Evolutionary conservation across 1,284 basidiomycete species (phyloP).

Genomic region (Vanrija sp.): DNA sequence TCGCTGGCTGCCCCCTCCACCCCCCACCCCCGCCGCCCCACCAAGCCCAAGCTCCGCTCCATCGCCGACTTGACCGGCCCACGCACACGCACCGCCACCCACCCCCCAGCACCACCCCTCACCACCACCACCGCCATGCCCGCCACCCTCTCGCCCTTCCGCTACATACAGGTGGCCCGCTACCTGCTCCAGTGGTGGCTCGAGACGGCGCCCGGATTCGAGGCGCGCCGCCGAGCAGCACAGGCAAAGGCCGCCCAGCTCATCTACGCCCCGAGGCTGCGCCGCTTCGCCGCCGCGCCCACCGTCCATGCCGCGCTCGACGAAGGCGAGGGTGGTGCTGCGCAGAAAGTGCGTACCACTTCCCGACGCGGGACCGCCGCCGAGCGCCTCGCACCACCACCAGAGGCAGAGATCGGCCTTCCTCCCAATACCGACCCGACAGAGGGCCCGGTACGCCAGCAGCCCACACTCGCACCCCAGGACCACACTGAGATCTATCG

Average conservation of each 20-base stretch:
- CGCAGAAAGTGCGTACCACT: neutral
- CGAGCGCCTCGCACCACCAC: neutral
- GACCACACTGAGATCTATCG: slow-evolving; percentile 57
- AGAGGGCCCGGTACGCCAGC: neutral
- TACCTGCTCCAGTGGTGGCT: slow-evolving; percentile 40
- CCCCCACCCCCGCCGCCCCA: neutral
- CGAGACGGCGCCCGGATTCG: slow-evolving; percentile 24
- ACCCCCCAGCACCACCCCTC: neutral
- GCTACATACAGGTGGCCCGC: slow-evolving; percentile 39
- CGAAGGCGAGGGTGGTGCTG: neutral
- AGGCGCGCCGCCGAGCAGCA: slow-evolving; percentile 22
- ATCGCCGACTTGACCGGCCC: slow-evolving; percentile 1
- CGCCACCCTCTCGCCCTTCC: slow-evolving; percentile 41
- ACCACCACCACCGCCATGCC: slow-evolving; percentile 16
- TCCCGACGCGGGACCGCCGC: neutral
- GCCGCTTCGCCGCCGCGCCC: neutral
- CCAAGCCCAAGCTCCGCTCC: neutral
- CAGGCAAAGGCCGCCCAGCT: slow-evolving; percentile 17
- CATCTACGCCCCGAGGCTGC: slow-evolving; percentile 9
- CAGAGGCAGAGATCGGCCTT: neutral
- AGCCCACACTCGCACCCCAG: neutral
- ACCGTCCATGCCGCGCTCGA: neutral
- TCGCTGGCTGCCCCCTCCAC: neutral
- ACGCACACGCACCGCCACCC: neutral
- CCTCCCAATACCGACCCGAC: neutral